Evolutionary conservation across 2,329 filamentous ascomycete species (phyloP).

Genomic region (Trichophyton rubrum): DNA sequence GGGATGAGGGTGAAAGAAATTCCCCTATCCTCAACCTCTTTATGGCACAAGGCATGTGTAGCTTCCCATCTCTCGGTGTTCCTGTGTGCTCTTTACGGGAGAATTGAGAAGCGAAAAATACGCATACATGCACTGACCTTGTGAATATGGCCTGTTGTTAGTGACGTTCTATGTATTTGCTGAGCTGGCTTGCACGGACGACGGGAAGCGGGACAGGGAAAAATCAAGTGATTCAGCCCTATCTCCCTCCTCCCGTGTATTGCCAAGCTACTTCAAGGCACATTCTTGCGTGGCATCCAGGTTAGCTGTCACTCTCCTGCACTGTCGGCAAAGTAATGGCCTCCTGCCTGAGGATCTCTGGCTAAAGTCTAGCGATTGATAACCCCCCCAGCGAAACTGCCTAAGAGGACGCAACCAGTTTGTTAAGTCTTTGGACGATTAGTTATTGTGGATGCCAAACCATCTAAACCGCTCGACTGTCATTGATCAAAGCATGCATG

Average conservation of each 20-base stretch:
- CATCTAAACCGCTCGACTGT: background rate
- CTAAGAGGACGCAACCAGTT: background rate
- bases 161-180: background rate
- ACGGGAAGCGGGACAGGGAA: background rate
- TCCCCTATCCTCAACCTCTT: background rate
- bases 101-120: too few species aligned
- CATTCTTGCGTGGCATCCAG: background rate
- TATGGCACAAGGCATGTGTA: background rate
- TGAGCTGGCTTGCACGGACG: background rate
- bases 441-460: background rate
- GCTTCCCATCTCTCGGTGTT: too few species aligned
- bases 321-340: background rate
- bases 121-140: too few species aligned
- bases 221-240: background rate
- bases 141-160: too few species aligned
- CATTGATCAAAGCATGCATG: background rate
- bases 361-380: background rate
- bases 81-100: too few species aligned
- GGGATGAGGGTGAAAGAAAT: background rate
- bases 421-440: background rate
- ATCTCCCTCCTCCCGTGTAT: background rate
- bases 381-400: background rate
- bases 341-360: background rate
- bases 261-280: slow-evolving; percentile 1
- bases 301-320: background rate